A percentile compares a stretch with the other conserved stretches of the same genome.
These are phyloP conservation scores for Gaultheria prostrata DNA, from an alignment of 148 eudicot genomes.

Conservation along the genomic window DNA sequence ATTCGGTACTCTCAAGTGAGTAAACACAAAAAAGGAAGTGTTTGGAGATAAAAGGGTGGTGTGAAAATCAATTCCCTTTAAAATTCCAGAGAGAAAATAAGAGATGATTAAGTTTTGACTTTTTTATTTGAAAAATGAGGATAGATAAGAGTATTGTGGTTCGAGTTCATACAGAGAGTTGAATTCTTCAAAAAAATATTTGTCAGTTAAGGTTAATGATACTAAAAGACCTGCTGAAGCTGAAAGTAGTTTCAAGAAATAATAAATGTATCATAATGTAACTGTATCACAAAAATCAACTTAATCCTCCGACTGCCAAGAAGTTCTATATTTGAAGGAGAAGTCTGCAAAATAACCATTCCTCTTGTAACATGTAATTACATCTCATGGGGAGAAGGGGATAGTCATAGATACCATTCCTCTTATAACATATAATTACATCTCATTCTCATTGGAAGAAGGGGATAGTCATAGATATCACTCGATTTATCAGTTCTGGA, in stretches of 20 bases:
- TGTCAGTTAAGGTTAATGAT: background rate
- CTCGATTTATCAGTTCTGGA: background rate
- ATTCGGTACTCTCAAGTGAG: too few relatives aligned
- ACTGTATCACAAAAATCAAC: background rate
- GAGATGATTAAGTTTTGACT: too few relatives aligned
- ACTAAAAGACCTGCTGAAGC: background rate
- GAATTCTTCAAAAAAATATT: too few relatives aligned
- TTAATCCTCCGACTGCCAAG: background rate
- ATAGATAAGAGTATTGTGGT: too few relatives aligned
- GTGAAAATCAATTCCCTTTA: too few relatives aligned
- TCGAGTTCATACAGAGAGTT: too few relatives aligned
- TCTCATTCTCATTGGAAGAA: background rate
- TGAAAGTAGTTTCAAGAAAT: background rate
- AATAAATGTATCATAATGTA: background rate
- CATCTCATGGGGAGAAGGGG: background rate
- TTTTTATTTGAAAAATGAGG: too few relatives aligned
- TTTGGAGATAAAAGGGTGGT: too few relatives aligned
- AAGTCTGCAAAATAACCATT: background rate
- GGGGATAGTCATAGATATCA: background rate
- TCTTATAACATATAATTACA: conserved; percentile 5
- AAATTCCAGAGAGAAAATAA: too few relatives aligned
- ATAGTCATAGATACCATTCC: background rate
- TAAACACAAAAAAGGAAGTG: too few relatives aligned
- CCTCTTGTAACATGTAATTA: conserved; percentile 5
- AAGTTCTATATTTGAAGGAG: background rate